Evolutionary conservation across 768 basidiomycete genomes (phyloP), one percentile per base, ranked within the genome.

Genomic region (Holtermannia corniformis): DNA sequence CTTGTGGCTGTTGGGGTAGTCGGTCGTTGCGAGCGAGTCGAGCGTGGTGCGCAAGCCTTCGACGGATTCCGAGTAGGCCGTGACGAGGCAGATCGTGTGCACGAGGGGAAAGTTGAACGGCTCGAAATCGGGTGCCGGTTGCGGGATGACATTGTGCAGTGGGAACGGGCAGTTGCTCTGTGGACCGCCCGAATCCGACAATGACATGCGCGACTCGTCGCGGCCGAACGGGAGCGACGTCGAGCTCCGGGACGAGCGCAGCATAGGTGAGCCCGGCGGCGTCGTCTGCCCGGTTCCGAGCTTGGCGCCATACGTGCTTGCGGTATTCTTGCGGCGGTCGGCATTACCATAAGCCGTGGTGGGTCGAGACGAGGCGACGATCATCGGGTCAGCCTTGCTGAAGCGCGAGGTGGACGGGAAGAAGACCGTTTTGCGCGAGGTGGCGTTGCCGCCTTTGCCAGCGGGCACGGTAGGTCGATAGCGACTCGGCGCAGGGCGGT

Each of bases 1-100:
- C 67, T 97, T 97, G 77, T 99, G 95, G 60, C 85, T 87, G 74
- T 96, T 96, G 27, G 95, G 93, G 68, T 96, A 99, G 73, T 97
- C 93, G 25, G 93, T 96, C 3, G 95, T 97, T 5, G 92, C 90
- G 41, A 99, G 80, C 1, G 95, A 96, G 72, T 99, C 95, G n/a
- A 99, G 78, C 0, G 95, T 99, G 16, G 95, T 99, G 37, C 93
- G 81, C 1, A 99, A 77, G 75, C 95, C 95, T 71, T 95, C 92
- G 20, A 92, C 79, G 3, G 89, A 92, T 73, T 99, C 95, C 0
- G 93, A 95, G 72, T 99, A 99, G 1, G 95, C 95, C 0, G 95
- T 99, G 57, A 99, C 95, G 44, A 97, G 82, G 65, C 89, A 88
- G 61, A 97, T 92, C 3, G 87, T 84, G 72, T 97, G 89, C 0